Evolutionary conservation across 805 yeast species (phyloP).

Genomic region (Hermanozyma aechmeae): DNA sequence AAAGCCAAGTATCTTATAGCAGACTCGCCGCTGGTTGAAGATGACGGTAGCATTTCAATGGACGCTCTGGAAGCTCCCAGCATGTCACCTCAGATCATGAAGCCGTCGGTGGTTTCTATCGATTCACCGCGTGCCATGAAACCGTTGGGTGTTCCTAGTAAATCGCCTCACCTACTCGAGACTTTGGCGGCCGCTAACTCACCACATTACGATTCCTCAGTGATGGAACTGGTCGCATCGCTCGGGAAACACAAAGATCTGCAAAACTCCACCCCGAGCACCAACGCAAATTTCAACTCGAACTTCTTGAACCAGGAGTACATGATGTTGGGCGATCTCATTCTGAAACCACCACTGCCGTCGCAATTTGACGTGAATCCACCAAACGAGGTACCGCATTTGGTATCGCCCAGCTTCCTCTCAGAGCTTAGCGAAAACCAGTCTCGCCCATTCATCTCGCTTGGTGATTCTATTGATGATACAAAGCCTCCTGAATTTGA

Average conservation of each 20-base stretch:
- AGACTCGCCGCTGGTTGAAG: background rate
- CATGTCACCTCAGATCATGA: too few relatives aligned
- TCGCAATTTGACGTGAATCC: conserved; percentile 20
- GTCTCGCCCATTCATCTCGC: conserved; percentile 33
- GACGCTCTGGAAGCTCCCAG: too few relatives aligned
- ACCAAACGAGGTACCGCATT: conserved; percentile 2
- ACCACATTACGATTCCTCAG: too few relatives aligned
- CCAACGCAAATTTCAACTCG: conserved; percentile 22
- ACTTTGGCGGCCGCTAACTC: too few relatives aligned
- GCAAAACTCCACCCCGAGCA: conserved; percentile 7
- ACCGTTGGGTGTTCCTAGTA: too few relatives aligned
- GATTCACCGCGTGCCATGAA: too few relatives aligned
- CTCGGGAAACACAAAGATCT: too few relatives aligned
- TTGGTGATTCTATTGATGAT: conserved; percentile 17
- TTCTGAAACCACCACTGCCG: conserved; percentile 34
- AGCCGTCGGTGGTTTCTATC: too few relatives aligned
- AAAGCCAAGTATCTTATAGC: conserved; percentile 28
- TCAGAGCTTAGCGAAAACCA: conserved; percentile 8
- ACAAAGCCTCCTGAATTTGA: conserved; percentile 5
- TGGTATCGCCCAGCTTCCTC: conserved; percentile 6
- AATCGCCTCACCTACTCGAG: too few relatives aligned
- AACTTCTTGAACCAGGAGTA: conserved; percentile 44
- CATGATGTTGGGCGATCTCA: conserved; percentile 40
- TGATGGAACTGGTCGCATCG: too few relatives aligned
- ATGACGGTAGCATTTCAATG: background rate